Evolutionary conservation across 345 rosid genomes (phyloP), one percentile per base, ranked within the genome.

Genomic region (Populus ilicifolia): DNA sequence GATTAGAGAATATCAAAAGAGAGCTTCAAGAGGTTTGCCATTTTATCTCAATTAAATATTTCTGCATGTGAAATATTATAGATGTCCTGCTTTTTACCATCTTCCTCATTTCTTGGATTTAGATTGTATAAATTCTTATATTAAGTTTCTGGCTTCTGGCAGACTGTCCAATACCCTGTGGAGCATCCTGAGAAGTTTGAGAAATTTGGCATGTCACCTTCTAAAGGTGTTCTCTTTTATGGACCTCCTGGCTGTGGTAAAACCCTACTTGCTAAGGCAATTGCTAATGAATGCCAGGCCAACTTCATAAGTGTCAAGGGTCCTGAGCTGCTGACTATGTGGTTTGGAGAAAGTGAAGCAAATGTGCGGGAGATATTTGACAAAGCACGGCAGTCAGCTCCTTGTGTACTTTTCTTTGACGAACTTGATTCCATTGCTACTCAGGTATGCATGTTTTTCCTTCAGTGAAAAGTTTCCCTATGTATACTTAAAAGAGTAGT

Each of bases 341-440:
- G 86, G 84, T 83, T 83, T 67, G 84, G 86, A 39, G 86, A 83
- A 63, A 77, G 86, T 72, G 86, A 83, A 69, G 86, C 84, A 46
- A 80, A 83, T 75, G 86, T 80, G 27, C 73, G 82, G 39, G 84
- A 80, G 56, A 80, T 80, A 43, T 80, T 83, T 39, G 86, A 83
- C 81, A 83, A 83, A 80, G 86, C 86, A 36, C 70, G 78, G 8
- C 86, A 80, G 48, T 83, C 86, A 50, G 86, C 84, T 69, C 84
- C 86, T 3, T 84, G 86, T 25, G 84, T 78, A 13, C 84, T 84
- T 38, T 81, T 78, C 86, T 84, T 84, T 50, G 84, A 84, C 16
- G 82, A 84, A 65, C 84, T 84, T 43, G 82, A 84, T 81, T 84
- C 80, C 7, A 81, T 80, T 68, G 86, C 82, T 54, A 84, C 81